These are phyloP conservation scores for Boletus sensibilis DNA, from an alignment of 768 basidiomycete species.

Conservation along the genomic window DNA sequence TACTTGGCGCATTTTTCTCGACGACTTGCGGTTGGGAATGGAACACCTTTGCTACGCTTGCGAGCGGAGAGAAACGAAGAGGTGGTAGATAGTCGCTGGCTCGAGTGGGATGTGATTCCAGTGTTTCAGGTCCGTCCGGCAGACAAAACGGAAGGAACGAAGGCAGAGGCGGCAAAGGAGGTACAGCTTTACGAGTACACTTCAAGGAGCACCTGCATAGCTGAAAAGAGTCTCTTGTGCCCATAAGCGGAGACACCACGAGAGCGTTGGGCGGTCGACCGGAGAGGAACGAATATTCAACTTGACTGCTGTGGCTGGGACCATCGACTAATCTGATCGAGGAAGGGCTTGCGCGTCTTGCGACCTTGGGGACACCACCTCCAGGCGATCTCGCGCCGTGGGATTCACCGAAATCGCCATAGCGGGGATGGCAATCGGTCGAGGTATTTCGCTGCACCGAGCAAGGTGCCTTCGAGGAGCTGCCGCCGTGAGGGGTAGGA, in stretches of 20 bases:
- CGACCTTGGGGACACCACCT: not conserved
- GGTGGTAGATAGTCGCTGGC: conserved; percentile 13
- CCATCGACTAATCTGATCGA: conserved; percentile 29
- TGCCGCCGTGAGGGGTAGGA: not conserved
- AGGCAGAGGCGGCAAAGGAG: conserved; percentile 25
- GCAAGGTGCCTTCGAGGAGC: not conserved
- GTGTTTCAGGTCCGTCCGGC: not conserved
- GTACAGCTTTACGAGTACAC: conserved; percentile 14
- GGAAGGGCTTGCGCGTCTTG: conserved; percentile 16
- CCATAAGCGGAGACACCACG: conserved; percentile 23
- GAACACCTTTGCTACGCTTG: conserved; percentile 6
- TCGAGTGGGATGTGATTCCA: not conserved
- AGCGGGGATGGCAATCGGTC: not conserved
- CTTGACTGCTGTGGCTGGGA: conserved; percentile 10
- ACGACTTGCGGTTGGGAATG: not conserved
- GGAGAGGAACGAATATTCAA: conserved; percentile 26
- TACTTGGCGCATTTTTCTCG: not conserved
- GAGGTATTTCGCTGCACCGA: not conserved
- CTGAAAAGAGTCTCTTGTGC: conserved; percentile 32
- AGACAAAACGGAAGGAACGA: conserved; percentile 9
- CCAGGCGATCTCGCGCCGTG: not conserved
- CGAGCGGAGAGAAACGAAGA: conserved; percentile 23
- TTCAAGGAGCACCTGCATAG: conserved; percentile 17
- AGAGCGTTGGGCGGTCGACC: conserved; percentile 19
- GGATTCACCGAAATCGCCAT: conserved; percentile 9